Percentiles rank a stretch among this genome's conserved stretches.
Evolutionary conservation across 2,329 filamentous ascomycete species (phyloP).

Genomic region (Dichotomopilus funicola): DNA sequence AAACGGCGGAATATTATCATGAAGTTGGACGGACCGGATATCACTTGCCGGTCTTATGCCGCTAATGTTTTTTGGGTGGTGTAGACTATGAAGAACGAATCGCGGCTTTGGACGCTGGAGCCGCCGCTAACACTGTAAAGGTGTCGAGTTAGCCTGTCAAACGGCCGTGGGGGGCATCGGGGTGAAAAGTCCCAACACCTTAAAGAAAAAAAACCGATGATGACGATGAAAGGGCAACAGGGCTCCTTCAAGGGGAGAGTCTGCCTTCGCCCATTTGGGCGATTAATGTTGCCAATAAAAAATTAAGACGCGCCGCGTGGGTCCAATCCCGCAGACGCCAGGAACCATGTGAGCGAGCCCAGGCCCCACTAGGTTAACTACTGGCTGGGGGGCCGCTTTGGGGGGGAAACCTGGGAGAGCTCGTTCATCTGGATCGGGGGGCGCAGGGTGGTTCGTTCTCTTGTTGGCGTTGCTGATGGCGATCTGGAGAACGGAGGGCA

Average conservation of each 20-base stretch:
- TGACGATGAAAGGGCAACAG: no score
- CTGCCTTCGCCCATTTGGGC: not conserved
- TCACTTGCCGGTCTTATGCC: no score
- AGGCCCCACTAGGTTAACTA: not conserved
- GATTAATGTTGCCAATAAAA: not conserved
- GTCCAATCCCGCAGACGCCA: not conserved
- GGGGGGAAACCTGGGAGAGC: no score
- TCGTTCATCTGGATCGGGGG: no score
- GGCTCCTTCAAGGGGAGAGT: not conserved
- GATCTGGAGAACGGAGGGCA: not conserved
- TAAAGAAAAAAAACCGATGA: not conserved
- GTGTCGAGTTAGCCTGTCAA: not conserved
- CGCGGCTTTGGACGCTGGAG: not conserved
- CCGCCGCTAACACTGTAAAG: not conserved
- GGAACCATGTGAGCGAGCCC: conserved; percentile 2
- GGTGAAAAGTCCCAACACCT: not conserved
- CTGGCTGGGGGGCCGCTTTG: not conserved
- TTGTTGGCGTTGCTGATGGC: not conserved
- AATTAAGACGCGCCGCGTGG: not conserved
- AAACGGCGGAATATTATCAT: not conserved
- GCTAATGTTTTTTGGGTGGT: not conserved
- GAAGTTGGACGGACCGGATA: not conserved
- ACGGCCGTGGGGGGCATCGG: not conserved
- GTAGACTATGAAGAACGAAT: not conserved
- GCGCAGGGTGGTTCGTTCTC: no score